Evolutionary conservation across 495 filamentous ascomycete species (phyloP).

Genomic region (Penicillium angulare): DNA sequence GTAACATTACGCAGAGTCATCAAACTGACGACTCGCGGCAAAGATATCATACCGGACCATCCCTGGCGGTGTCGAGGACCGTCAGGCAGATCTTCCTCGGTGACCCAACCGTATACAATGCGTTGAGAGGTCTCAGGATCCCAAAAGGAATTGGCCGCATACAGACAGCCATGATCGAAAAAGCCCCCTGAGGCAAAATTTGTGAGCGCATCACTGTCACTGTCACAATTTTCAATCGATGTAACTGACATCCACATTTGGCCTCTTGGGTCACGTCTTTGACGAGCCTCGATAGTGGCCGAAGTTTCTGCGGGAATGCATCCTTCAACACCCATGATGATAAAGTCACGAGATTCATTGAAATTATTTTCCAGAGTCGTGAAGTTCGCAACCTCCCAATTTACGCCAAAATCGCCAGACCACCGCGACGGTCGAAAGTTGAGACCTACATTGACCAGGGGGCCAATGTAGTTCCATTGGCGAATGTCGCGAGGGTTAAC

Average conservation of each 20-base stretch:
- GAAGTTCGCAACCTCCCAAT: constrained; percentile 58
- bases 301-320: constrained; percentile 15
- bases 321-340: constrained; percentile 52
- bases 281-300: constrained; percentile 9
- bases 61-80: constrained; percentile 32
- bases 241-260: constrained; percentile 39
- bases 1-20: constrained; percentile 26
- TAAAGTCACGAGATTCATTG: constrained; percentile 40
- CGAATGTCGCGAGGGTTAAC: constrained; percentile 45
- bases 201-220: constrained; percentile 12
- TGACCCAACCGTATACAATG: constrained; percentile 39
- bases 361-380: constrained; percentile 41
- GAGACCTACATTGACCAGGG: constrained; percentile 41
- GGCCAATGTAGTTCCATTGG: constrained; percentile 52
- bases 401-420: constrained; percentile 53
- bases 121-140: constrained; percentile 29
- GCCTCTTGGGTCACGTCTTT: constrained; percentile 24
- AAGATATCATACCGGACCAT: constrained; percentile 42
- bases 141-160: constrained; percentile 41
- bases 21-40: constrained; percentile 29
- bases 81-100: constrained; percentile 39
- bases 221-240: not conserved
- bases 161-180: constrained; percentile 38
- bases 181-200: constrained; percentile 30
- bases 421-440: constrained; percentile 45